Conservation (phyloP, 805 yeast species). For the Candida pseudofarinosa region DNA sequence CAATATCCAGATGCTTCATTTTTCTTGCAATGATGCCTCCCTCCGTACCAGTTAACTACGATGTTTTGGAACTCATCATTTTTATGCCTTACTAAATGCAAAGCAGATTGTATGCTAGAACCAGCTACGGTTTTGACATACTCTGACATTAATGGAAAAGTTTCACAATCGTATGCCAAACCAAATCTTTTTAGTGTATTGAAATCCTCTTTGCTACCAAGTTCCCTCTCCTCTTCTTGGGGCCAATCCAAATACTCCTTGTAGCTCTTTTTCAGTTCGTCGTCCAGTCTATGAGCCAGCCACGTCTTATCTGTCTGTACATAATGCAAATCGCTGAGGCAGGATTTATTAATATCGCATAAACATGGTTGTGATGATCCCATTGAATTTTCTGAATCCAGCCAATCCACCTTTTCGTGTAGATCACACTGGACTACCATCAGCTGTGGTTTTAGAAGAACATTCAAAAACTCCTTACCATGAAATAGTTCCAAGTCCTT, state of each 20-base stretch:
- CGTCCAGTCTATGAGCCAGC: not conserved
- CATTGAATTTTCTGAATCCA: not conserved
- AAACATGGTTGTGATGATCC: not conserved
- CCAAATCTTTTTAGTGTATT: conserved; percentile 37
- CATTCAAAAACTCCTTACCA: conserved; percentile 36
- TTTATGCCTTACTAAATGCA: conserved; percentile 20
- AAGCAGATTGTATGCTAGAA: conserved; percentile 51
- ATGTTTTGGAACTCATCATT: conserved; percentile 20
- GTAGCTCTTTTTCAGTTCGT: not conserved
- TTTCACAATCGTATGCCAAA: conserved; percentile 58
- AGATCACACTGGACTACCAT: no score
- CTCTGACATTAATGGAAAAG: conserved; percentile 49
- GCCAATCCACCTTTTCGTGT: not conserved
- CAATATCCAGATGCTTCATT: conserved; percentile 65
- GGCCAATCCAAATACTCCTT: not conserved
- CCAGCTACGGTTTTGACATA: conserved; percentile 53
- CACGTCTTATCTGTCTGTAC: not conserved
- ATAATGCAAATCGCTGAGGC: not conserved
- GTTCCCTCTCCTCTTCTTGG: conserved; percentile 4
- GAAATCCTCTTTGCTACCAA: conserved; percentile 6
- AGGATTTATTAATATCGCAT: not conserved
- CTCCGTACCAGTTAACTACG: conserved; percentile 75
- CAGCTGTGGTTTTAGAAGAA: conserved; percentile 31
- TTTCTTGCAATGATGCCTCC: conserved; percentile 65
- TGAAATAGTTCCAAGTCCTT: conserved; percentile 49